Conservation (phyloP, 164 flowering plant genomes). For the Vitis cinerea region DNA sequence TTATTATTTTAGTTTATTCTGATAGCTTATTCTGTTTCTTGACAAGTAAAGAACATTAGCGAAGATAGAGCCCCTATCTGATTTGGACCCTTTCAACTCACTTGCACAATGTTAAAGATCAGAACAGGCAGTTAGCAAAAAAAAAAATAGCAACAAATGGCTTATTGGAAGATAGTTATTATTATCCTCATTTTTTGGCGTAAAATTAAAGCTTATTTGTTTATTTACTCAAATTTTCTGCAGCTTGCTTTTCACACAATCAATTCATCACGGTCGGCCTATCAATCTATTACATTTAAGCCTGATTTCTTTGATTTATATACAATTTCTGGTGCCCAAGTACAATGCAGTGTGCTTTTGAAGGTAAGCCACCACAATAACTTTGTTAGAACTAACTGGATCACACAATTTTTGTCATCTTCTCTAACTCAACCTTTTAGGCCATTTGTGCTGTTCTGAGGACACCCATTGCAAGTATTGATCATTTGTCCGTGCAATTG, state of each 20-base stretch:
- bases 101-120: no score
- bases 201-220: neutral
- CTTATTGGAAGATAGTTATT: no score
- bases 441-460: slow-evolving; percentile 89
- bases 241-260: slow-evolving; percentile 79
- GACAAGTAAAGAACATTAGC: no score
- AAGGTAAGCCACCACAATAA: slow-evolving; percentile 48
- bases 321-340: slow-evolving; percentile 49
- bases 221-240: slow-evolving; percentile 13
- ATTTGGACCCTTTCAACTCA: no score
- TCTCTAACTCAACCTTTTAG: slow-evolving; percentile 34
- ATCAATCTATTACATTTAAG: slow-evolving; percentile 63
- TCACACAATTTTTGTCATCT: neutral
- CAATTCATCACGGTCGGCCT: slow-evolving; percentile 87
- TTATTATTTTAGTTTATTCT: no score
- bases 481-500: slow-evolving; percentile 54
- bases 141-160: no score
- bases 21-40: no score
- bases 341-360: slow-evolving; percentile 83
- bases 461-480: slow-evolving; percentile 73
- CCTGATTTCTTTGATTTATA: slow-evolving; percentile 74
- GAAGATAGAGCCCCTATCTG: no score
- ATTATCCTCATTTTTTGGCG: no score
- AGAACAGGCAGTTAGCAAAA: no score
- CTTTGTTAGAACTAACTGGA: slow-evolving; percentile 1